phyloP scores from a whole-genome alignment of 345 rosid genomes.

The Pugionium dolabratum region DNA sequence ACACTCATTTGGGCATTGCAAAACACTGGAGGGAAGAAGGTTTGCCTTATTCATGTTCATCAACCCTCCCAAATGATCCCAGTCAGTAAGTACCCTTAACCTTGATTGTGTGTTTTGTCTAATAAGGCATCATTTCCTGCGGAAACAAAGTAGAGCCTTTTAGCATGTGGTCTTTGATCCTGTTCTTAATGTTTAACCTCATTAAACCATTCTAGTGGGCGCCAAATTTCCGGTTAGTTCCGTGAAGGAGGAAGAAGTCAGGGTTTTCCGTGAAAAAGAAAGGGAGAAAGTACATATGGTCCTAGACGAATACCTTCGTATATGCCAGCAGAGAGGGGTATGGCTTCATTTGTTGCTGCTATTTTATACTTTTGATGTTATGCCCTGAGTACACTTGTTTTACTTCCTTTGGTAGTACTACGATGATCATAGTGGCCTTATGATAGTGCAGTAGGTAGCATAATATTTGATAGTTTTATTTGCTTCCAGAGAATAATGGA shows the following conservation, averaged over 20 bases:
- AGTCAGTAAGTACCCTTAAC: conserved; percentile 49
- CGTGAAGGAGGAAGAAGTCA: conserved; percentile 58
- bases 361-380: conserved; percentile 14
- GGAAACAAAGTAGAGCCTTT: neutral
- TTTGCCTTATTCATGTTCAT: conserved; percentile 75
- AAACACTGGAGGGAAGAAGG: conserved; percentile 66
- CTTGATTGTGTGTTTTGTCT: neutral
- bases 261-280: conserved; percentile 60
- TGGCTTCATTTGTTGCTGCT: conserved; percentile 16
- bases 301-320: conserved; percentile 55
- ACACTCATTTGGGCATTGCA: conserved; percentile 67
- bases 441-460: neutral
- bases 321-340: conserved; percentile 74
- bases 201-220: conserved; percentile 56
- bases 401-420: conserved; percentile 10
- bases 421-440: neutral
- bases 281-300: conserved; percentile 52
- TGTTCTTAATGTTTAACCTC: neutral
- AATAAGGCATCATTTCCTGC: neutral
- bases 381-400: neutral
- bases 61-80: conserved; percentile 69
- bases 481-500: neutral
- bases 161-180: conserved; percentile 14
- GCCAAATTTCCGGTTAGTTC: conserved; percentile 59
- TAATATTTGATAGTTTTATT: neutral